These are phyloP conservation scores for Gaertneriomyces sp. DNA, from an alignment of 192 early-diverging fungal genomes.

Conservation along the genomic window DNA sequence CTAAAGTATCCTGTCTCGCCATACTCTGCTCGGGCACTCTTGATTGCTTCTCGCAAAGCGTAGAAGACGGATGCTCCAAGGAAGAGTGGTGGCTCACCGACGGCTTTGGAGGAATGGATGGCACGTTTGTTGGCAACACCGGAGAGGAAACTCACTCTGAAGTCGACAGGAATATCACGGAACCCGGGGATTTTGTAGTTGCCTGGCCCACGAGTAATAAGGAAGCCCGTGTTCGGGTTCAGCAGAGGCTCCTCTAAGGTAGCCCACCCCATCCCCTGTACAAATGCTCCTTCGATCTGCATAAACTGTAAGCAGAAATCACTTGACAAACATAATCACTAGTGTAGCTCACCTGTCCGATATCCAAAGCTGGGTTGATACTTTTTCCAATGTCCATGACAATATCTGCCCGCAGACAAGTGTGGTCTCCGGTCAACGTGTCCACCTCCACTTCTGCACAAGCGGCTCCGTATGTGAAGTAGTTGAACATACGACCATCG, in stretches of 20 bases:
- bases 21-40: slow-evolving; percentile 50
- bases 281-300: slow-evolving; percentile 79
- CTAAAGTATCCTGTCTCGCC: slow-evolving; percentile 49
- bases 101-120: slow-evolving; percentile 77
- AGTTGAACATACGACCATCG: slow-evolving; percentile 67
- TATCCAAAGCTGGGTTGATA: slow-evolving; percentile 82
- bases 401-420: slow-evolving; percentile 68
- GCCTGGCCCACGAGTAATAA: slow-evolving; percentile 79
- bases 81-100: slow-evolving; percentile 86
- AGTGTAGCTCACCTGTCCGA: slow-evolving; percentile 57
- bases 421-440: slow-evolving; percentile 75
- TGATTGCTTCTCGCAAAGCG: slow-evolving; percentile 75
- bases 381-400: slow-evolving; percentile 82
- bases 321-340: slow-evolving; percentile 2
- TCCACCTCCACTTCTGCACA: slow-evolving; percentile 83
- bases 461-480: slow-evolving; percentile 82
- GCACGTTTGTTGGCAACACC: slow-evolving; percentile 49
- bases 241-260: slow-evolving; percentile 80
- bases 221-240: slow-evolving; percentile 63
- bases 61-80: slow-evolving; percentile 73
- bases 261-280: slow-evolving; percentile 80
- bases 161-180: slow-evolving; percentile 77
- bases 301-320: not conserved
- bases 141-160: slow-evolving; percentile 68
- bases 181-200: slow-evolving; percentile 87